A percentile compares a stretch with the other conserved stretches of the same genome.
Conservation (phyloP, 106 monocot genomes). For the Platanthera guangdongensis region DNA sequence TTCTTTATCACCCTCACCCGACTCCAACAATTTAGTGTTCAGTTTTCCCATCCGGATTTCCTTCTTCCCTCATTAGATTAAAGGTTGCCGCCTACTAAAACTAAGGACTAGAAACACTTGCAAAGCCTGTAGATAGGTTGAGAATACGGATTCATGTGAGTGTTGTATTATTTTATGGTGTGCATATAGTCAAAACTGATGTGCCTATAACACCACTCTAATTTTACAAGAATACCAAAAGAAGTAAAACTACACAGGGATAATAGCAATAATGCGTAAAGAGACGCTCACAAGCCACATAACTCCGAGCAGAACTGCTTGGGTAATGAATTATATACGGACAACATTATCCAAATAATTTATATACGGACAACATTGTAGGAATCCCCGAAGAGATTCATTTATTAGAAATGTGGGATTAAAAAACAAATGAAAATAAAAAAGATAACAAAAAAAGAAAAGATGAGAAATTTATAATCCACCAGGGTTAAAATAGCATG, state of each 20-base stretch:
- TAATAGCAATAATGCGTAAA: too few species aligned
- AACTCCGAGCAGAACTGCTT: too few species aligned
- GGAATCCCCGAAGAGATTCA: not conserved
- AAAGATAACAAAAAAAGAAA: not conserved
- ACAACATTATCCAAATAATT: not conserved
- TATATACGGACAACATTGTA: not conserved
- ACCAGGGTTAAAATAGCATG: not conserved
- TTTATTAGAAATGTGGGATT: not conserved
- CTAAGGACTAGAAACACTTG: not conserved
- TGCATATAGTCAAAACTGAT: too few species aligned
- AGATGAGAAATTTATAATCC: not conserved
- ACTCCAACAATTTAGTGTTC: not conserved
- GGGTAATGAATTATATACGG: not conserved
- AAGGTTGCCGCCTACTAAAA: not conserved
- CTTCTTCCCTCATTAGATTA: not conserved
- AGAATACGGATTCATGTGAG: not conserved
- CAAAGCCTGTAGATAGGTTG: not conserved
- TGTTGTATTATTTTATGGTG: too few species aligned
- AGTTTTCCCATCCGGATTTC: not conserved
- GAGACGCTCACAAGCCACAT: too few species aligned
- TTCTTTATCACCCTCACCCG: not conserved
- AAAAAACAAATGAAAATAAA: not conserved
- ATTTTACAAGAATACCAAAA: too few species aligned
- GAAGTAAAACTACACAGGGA: too few species aligned
- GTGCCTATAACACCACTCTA: too few species aligned